These are phyloP conservation scores for Urochloa ruziziensis DNA, from an alignment of 176 grass and related monocot genomes.

Conservation along the genomic window DNA sequence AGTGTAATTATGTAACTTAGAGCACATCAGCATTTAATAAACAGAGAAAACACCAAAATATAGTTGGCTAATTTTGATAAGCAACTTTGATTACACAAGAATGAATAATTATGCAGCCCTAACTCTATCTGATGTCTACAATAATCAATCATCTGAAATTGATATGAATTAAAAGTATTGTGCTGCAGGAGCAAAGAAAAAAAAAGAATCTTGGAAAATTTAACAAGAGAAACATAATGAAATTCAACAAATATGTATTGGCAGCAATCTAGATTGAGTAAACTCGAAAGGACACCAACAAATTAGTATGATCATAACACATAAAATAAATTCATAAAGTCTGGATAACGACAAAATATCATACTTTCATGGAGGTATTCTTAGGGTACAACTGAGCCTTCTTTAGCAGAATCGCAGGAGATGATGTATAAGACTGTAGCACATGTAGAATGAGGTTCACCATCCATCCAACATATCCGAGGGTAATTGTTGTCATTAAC, in stretches of 20 bases:
- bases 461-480: conserved; percentile 99
- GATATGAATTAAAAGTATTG: neutral
- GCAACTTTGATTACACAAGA: conserved; percentile 5
- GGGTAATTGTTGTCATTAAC: conserved; percentile 91
- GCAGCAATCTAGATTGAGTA: neutral
- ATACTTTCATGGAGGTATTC: conserved; percentile 63
- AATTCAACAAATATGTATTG: conserved; percentile 3
- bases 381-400: conserved; percentile 46
- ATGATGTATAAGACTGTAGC: conserved; percentile 79
- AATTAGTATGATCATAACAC: neutral
- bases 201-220: neutral
- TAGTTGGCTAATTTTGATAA: conserved; percentile 17
- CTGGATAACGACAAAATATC: conserved; percentile 1
- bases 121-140: conserved; percentile 7
- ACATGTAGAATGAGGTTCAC: conserved; percentile 81
- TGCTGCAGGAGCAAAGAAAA: neutral
- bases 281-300: conserved; percentile 14
- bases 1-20: conserved; percentile 10
- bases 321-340: conserved; percentile 23
- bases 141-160: neutral
- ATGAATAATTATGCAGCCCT: neutral
- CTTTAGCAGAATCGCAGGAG: conserved; percentile 50
- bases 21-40: conserved; percentile 4
- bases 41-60: neutral
- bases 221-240: neutral